Evolutionary conservation across 164 flowering plant species (phyloP), one percentile per base, ranked within the genome.

Genomic region (Liquidambar formosana): DNA sequence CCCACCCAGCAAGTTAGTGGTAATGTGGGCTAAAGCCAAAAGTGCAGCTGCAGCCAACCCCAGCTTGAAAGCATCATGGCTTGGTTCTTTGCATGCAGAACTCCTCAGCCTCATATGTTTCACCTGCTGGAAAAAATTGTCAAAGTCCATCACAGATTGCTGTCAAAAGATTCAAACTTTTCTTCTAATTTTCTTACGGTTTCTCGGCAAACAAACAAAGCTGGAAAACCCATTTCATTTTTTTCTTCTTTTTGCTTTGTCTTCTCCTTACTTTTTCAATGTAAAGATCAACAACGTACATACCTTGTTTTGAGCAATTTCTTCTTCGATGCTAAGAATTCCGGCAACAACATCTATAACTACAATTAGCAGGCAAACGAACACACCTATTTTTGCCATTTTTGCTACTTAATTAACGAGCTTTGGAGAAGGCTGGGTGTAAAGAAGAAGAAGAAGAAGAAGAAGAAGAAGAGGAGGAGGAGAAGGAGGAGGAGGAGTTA

Each of bases 331-430:
- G 43, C 25, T 45, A 3, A 65, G 68, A 52, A 65, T 28, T 10
- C 68, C 68, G 33, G 68, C 68, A 18, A n/a, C 23, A 8, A 16
- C 59, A 41, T 65, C 68, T 58, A 52, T 52, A 1, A 27, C 68
- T 4, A 65, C 59, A 22, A 46, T 21, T 47, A 33, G 3, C 6
- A 46, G 12, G 14, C 68, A 65, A 8, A 52, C 46, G 10, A 65
- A 15, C 1, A 19, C 33, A 8, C 67, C 27, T 3, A 49, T 2
- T 21, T 25, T 47, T 10, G 56, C 67, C 67, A 64, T 64, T 18
- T 64, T 15, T 27, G 41, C 15, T n/a, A 12, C 53, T 46, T 9
- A 23, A n/a, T n/a, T n/a, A n/a, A n/a, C 4, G 14, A 27, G 21
- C n/a, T 27, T 3, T 16, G 28, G 62, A 27, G 13, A 27, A 23